Evolutionary conservation across 176 grass and related monocot species (phyloP).

Genomic region (Triticum aestivum): IWGSC_CS_RefSeq_v2.1 NC_057814.1:450999993-451000492

Average conservation of each 20-base stretch:
- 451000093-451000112: constrained; percentile 45
- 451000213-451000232: constrained; percentile 37
- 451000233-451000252: constrained; percentile 52
- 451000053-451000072: constrained; percentile 43
- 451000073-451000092: constrained; percentile 39
- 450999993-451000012: constrained; percentile 8
- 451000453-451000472: constrained; percentile 26
- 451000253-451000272: constrained; percentile 56
- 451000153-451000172: constrained; percentile 46
- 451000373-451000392: constrained; percentile 61
- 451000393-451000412: constrained; percentile 52
- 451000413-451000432: constrained; percentile 45
- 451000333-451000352: constrained; percentile 59
- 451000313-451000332: constrained; percentile 45
- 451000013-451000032: constrained; percentile 50
- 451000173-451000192: constrained; percentile 33
- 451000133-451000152: constrained; percentile 43
- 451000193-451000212: constrained; percentile 40
- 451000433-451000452: constrained; percentile 42
- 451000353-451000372: constrained; percentile 27
- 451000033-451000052: constrained; percentile 45
- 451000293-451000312: constrained; percentile 54
- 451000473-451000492: constrained; percentile 39
- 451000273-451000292: constrained; percentile 63
- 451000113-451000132: constrained; percentile 56